Evolutionary conservation across 2,329 filamentous ascomycete species (phyloP), one percentile per base, ranked within the genome.

Genomic region (Colletotrichum noveboracense): DNA sequence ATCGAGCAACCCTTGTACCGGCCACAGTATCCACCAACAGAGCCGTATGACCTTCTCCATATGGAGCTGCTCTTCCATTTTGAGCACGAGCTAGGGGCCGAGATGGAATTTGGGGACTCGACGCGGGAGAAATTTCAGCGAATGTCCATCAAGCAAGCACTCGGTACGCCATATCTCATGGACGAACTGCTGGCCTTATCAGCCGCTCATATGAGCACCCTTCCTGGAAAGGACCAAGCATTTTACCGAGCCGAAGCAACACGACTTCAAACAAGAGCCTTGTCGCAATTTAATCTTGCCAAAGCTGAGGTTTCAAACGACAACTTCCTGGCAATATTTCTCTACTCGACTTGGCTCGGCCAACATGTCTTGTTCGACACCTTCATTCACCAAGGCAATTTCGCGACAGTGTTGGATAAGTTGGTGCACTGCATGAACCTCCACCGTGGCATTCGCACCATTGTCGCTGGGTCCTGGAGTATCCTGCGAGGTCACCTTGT

Each of bases 311-410:
- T 74, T 66, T 78, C 64, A 74, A 80, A 82, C n/a, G 80, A 84
- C 5, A 82, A 82, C 73, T 84, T 82, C 52, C 78, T 87, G 8
- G 82, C 86, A 1, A 81, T 85, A 7, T 87, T 88, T 71, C 79
- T 89, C 13, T 89, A 88, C 78, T 86, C 87, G 6, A 82, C 83
- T n/a, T 74, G 86, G 10, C 79, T 89, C 2, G 86, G 87, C 55
- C 82, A 89, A 8, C 88, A 90, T 68, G 84, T 86, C 52, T 83
- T 91, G 6, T 88, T 85, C 77, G 88, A 91, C 70, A 86, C 73
- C 2, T 75, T 68, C 9, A 55, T 61, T 3, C 14, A 28, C 10
- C 34, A 70, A 7, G 64, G 55, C 24, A 64, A 64, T 55, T 55
- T 78, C 34, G 74, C 78, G 52, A 85, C 86, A 28, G 80, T 88